A percentile compares a stretch with the other conserved stretches of the same genome.
These are phyloP conservation scores for Peronosclerospora sorghi DNA, from an alignment of 352 stramenopile genomes.

Conservation along the genomic window DNA sequence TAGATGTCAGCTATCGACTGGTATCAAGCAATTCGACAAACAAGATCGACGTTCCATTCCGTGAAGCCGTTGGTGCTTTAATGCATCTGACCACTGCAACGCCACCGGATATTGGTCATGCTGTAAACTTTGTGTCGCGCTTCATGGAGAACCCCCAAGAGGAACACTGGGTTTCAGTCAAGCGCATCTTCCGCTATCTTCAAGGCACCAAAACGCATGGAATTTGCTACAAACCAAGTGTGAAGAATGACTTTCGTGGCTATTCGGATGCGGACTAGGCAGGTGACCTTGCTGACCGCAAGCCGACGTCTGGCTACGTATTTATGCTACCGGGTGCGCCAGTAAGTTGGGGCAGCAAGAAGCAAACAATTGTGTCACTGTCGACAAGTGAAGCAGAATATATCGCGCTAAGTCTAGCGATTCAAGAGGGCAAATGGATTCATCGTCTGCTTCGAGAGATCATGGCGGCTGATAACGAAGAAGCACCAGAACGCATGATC, in stretches of 20 bases:
- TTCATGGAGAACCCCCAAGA: constrained; percentile 14
- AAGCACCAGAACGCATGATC: constrained; percentile 1
- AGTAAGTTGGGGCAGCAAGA: neutral
- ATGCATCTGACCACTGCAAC: constrained; percentile 13
- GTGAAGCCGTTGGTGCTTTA: constrained; percentile 9
- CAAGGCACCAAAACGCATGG: constrained; percentile 11
- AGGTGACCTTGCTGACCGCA: constrained; percentile 2
- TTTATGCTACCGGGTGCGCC: constrained; percentile 1
- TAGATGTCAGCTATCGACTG: neutral
- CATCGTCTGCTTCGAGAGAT: constrained; percentile 1
- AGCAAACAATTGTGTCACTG: neutral
- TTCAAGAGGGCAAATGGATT: constrained; percentile 1
- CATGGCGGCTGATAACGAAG: neutral
- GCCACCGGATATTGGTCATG: constrained; percentile 7
- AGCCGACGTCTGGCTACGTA: constrained; percentile 2
- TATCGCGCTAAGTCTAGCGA: constrained; percentile 1
- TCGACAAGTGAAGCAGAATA: constrained; percentile 6
- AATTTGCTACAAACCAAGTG: neutral
- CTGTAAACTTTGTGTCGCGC: constrained; percentile 4
- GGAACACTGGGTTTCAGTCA: constrained; percentile 4
- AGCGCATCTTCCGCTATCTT: neutral
- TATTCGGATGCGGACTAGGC: constrained; percentile 8
- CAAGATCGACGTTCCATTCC: constrained; percentile 8
- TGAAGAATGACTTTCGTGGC: constrained; percentile 1
- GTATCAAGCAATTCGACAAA: constrained; percentile 1